Percentiles rank a stretch among this genome's conserved stretches.
These are phyloP conservation scores for Neckera pumila DNA, from an alignment of 225 moss, liverwort and hornwort species.

Conservation along the genomic window DNA sequence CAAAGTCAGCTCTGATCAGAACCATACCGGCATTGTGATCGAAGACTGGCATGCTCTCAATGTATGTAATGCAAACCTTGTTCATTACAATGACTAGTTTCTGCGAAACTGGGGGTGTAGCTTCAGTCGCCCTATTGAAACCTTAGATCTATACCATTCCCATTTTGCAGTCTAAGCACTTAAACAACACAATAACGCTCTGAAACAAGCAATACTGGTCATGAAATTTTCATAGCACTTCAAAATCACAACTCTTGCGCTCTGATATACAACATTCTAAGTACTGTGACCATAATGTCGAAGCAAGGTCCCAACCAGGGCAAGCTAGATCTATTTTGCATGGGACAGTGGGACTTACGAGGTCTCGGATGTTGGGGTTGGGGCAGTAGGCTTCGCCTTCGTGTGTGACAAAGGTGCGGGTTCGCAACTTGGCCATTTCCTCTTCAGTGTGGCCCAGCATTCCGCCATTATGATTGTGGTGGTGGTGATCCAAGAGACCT, in stretches of 20 bases:
- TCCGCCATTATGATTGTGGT: background rate
- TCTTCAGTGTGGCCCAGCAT: constrained; percentile 20
- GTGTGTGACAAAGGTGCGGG: constrained; percentile 5
- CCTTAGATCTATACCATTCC: background rate
- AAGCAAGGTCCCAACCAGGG: background rate
- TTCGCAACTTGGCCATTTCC: constrained; percentile 27
- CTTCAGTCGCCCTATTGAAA: background rate
- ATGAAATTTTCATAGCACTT: background rate
- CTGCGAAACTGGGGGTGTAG: too few species aligned
- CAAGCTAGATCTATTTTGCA: background rate
- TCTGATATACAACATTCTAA: background rate
- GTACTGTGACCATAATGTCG: too few species aligned
- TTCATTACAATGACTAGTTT: background rate
- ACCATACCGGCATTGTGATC: background rate
- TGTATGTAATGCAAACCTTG: too few species aligned
- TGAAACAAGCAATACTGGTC: too few species aligned
- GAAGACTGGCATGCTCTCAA: too few species aligned
- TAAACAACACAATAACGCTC: background rate
- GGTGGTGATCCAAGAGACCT: constrained; percentile 9
- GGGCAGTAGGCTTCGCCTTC: constrained; percentile 38
- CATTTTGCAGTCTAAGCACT: background rate
- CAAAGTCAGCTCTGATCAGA: background rate
- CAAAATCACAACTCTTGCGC: too few species aligned
- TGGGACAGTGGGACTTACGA: background rate
- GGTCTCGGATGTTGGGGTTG: constrained; percentile 30